These are phyloP conservation scores for Pyrenophora graminea DNA, from an alignment of 2,329 filamentous ascomycete genomes.

Conservation along the genomic window DNA sequence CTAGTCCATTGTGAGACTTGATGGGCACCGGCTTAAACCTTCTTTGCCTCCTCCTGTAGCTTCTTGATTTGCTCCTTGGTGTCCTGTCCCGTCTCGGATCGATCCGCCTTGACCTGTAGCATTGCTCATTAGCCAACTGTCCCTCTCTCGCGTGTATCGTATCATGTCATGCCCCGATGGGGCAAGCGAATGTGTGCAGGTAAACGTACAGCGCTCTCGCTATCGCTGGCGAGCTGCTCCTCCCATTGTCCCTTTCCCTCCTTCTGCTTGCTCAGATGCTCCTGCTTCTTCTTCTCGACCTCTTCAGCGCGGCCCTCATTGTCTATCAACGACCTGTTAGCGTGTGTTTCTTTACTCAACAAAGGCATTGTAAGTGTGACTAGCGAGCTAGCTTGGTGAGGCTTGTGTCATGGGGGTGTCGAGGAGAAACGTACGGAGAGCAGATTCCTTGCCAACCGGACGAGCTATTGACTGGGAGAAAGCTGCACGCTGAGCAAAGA, in stretches of 20 bases:
- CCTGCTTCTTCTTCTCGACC: slow-evolving; percentile 50
- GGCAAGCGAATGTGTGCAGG: too few relatives aligned
- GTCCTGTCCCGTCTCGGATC: slow-evolving; percentile 46
- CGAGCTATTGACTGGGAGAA: slow-evolving; percentile 47
- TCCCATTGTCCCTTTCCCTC: slow-evolving; percentile 51
- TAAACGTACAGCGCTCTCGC: slow-evolving; percentile 47
- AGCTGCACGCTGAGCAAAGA: slow-evolving; percentile 40
- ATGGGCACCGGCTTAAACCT: slow-evolving; percentile 18
- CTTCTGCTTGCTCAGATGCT: slow-evolving; percentile 50
- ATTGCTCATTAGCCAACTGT: slow-evolving; percentile 3
- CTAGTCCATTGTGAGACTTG: not conserved
- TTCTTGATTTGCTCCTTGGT: slow-evolving; percentile 50
- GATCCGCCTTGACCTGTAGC: slow-evolving; percentile 49
- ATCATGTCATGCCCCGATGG: too few relatives aligned
- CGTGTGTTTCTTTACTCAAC: not conserved
- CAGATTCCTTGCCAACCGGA: slow-evolving; percentile 50
- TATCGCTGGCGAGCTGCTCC: slow-evolving; percentile 49
- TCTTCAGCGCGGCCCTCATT: slow-evolving; percentile 45
- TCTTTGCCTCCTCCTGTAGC: slow-evolving; percentile 52
- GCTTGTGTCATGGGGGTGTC: not conserved
- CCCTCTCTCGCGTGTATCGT: not conserved
- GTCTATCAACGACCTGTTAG: slow-evolving; percentile 25
- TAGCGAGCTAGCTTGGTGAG: too few relatives aligned
- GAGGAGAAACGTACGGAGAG: slow-evolving; percentile 46
- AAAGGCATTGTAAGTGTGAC: not conserved